Conservation (phyloP, 2,329 filamentous ascomycete species). For the Arthrinium phaeospermum region DNA sequence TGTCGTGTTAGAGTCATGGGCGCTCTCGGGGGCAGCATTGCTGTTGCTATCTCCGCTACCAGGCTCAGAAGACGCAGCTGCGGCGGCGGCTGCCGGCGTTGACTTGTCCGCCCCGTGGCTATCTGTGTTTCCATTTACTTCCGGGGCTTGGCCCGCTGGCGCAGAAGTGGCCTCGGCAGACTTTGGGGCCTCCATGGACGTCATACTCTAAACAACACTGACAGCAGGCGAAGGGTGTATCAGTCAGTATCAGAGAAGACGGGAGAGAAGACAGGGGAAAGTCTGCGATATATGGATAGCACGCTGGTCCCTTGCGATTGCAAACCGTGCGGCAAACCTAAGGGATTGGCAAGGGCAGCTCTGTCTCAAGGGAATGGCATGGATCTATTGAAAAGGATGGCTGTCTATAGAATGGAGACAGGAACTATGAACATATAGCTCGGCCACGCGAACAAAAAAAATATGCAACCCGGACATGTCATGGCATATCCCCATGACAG, state of each 20-base stretch:
- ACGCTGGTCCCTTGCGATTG: not conserved
- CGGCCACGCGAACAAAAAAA: not conserved
- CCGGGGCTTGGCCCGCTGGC: not conserved
- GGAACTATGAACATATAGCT: conserved; percentile 8
- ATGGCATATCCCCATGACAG: not conserved
- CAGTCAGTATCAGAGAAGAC: not conserved
- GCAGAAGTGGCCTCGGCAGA: not conserved
- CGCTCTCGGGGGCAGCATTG: not conserved
- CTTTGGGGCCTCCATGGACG: not conserved
- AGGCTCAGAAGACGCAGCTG: not conserved
- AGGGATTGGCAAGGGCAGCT: conserved; percentile 5
- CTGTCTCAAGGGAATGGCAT: conserved; percentile 11
- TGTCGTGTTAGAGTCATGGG: not conserved
- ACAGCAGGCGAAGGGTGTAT: not conserved
- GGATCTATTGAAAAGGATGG: conserved; percentile 15
- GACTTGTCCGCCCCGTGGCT: not conserved
- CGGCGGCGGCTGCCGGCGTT: not conserved
- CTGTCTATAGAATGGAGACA: conserved; percentile 2
- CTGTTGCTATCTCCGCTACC: not conserved
- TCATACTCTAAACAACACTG: not conserved
- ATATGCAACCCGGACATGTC: conserved; percentile 2
- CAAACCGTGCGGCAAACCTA: conserved; percentile 2
- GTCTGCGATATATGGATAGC: conserved; percentile 1
- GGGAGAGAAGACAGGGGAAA: not conserved
- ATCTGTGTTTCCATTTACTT: not conserved